A percentile compares a stretch with the other conserved stretches of the same genome.
Evolutionary conservation across 2,329 filamentous ascomycete genomes (phyloP).

Genomic region (Monosporascus sp.): DNA sequence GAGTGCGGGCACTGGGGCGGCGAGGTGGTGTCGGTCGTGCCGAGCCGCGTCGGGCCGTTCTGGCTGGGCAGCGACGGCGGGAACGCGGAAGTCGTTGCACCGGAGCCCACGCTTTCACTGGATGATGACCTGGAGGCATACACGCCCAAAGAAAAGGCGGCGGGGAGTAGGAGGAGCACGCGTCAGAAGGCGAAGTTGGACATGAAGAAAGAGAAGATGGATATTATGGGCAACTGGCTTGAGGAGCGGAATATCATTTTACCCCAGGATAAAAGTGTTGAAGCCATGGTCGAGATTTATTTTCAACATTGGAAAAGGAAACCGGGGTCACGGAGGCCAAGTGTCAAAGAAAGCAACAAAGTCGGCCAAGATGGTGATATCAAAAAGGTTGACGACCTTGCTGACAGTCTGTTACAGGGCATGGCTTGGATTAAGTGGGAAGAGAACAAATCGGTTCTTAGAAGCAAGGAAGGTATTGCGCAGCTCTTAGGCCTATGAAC

Average conservation of each 20-base stretch:
- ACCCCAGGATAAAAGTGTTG: slow-evolving; percentile 5
- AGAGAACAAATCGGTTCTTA: slow-evolving; percentile 40
- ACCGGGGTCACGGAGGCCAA: not conserved
- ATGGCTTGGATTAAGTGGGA: slow-evolving; percentile 73
- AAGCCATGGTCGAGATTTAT: slow-evolving; percentile 4
- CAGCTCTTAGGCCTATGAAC: slow-evolving; percentile 8
- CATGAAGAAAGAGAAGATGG: slow-evolving; percentile 58
- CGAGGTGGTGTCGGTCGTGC: slow-evolving; percentile 45
- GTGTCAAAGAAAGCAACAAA: no score
- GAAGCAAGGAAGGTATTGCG: slow-evolving; percentile 20
- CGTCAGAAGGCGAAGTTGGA: slow-evolving; percentile 30
- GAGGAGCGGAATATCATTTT: slow-evolving; percentile 13
- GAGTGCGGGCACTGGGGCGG: slow-evolving; percentile 36
- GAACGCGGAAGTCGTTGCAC: not conserved
- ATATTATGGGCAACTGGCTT: slow-evolving; percentile 53
- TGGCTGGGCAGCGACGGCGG: slow-evolving; percentile 5
- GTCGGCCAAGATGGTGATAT: slow-evolving; percentile 20
- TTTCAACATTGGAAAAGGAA: not conserved
- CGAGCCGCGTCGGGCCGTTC: slow-evolving; percentile 49
- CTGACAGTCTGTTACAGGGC: slow-evolving; percentile 73
- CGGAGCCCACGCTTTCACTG: not conserved
- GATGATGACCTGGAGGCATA: not conserved
- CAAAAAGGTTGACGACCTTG: slow-evolving; percentile 73
- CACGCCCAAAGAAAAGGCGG: slow-evolving; percentile 7
- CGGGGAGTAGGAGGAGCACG: slow-evolving; percentile 19